Evolutionary conservation across 345 rosid genomes (phyloP).

Genomic region (Moricandia arvensis): DNA sequence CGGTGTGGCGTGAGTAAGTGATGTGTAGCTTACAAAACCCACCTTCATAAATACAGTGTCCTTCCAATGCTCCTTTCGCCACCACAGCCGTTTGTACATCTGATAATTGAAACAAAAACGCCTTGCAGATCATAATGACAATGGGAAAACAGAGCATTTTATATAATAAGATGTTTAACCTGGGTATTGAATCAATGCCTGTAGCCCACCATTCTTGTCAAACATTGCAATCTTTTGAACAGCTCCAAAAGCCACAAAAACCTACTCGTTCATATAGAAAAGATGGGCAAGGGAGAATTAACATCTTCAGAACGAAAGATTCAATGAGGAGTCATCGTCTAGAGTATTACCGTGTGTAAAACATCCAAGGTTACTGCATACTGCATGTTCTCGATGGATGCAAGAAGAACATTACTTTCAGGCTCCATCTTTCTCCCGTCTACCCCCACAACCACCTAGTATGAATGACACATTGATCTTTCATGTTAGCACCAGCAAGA

Average conservation of each 20-base stretch:
- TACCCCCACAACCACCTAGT: conserved; percentile 66
- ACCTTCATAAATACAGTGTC: conserved; percentile 96
- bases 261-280: conserved; percentile 39
- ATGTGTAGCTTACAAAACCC: conserved; percentile 98
- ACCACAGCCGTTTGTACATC: conserved; percentile 93
- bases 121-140: not conserved
- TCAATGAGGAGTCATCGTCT: not conserved
- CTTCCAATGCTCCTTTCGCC: conserved; percentile 95
- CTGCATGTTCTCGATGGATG: conserved; percentile 99
- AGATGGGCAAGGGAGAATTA: not conserved
- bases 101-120: conserved; percentile 26
- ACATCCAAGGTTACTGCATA: conserved; percentile 98
- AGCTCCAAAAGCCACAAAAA: conserved; percentile 88
- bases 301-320: not conserved
- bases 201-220: conserved; percentile 94
- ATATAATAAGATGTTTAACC: conserved; percentile 39
- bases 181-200: conserved; percentile 84
- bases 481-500: not conserved
- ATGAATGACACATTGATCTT: not conserved
- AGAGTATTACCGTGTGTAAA: conserved; percentile 68
- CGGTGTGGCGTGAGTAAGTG: conserved; percentile 91
- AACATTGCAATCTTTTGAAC: conserved; percentile 99
- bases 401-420: conserved; percentile 98
- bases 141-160: not conserved
- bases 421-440: conserved; percentile 97